These are phyloP conservation scores for Juglanconis juglandina DNA, from an alignment of 2,329 filamentous ascomycete genomes.

Conservation along the genomic window DNA sequence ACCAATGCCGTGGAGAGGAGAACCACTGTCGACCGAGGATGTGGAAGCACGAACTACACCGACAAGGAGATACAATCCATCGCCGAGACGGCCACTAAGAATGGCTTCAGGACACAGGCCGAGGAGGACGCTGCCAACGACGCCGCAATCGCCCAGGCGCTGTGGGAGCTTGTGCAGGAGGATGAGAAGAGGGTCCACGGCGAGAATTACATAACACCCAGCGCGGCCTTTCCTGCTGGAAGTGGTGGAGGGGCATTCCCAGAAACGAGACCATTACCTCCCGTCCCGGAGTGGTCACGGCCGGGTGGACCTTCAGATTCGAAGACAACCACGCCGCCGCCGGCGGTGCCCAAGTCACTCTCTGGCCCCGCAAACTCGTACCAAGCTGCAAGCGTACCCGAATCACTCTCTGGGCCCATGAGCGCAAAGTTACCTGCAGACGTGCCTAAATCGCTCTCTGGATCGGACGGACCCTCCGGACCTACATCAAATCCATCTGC, in stretches of 20 bases:
- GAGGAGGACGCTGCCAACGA: conserved; percentile 90
- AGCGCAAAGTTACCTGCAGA: not conserved
- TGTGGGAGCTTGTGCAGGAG: conserved; percentile 83
- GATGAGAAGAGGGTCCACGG: conserved; percentile 61
- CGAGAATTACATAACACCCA: conserved; percentile 48
- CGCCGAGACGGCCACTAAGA: conserved; percentile 59
- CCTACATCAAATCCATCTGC: not conserved
- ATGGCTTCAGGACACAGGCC: conserved; percentile 77
- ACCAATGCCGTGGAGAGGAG: conserved; percentile 68
- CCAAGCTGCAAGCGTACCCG: not conserved
- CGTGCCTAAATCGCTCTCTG: not conserved
- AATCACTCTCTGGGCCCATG: not conserved
- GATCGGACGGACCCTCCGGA: not conserved
- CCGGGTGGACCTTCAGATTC: not conserved
- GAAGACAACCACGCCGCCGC: not conserved
- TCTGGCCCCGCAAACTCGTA: not conserved
- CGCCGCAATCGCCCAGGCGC: conserved; percentile 75
- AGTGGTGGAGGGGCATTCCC: conserved; percentile 33
- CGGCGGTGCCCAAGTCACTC: not conserved
- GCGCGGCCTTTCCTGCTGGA: conserved; percentile 49
- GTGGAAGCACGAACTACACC: conserved; percentile 67
- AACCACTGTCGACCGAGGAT: conserved; percentile 66
- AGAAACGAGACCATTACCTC: conserved; percentile 23
- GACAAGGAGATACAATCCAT: conserved; percentile 65
- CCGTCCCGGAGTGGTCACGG: conserved; percentile 15